Percentiles rank a stretch among this genome's conserved stretches.
Conservation (phyloP, 129 eudicot species). For the Chrysanthemum seticuspe region DNA sequence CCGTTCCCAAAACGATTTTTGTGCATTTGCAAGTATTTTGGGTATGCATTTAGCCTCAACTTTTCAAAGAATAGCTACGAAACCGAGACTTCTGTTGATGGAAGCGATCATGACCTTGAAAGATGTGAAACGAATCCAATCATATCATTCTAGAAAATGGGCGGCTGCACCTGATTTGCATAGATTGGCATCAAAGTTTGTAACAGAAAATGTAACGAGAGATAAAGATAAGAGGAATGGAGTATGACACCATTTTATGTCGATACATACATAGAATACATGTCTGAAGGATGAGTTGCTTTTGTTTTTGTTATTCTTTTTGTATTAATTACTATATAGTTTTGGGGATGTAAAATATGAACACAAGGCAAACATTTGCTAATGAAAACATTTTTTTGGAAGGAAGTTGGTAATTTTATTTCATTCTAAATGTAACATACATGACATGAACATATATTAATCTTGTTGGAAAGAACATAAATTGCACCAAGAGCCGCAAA, state of each 20-base stretch:
- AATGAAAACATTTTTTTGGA: too few relatives aligned
- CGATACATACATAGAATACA: constrained; percentile 16
- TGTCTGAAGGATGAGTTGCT: not conserved
- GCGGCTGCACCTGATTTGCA: constrained; percentile 28
- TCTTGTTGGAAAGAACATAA: too few relatives aligned
- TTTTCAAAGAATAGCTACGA: constrained; percentile 35
- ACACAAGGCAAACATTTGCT: too few relatives aligned
- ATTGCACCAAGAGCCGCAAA: too few relatives aligned
- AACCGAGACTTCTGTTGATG: constrained; percentile 33
- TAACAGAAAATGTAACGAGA: constrained; percentile 20
- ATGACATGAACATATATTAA: too few relatives aligned
- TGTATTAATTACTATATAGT: too few relatives aligned
- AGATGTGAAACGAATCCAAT: constrained; percentile 33
- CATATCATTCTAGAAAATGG: constrained; percentile 35
- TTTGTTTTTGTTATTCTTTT: too few relatives aligned
- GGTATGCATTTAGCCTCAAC: constrained; percentile 30
- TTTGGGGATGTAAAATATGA: too few relatives aligned
- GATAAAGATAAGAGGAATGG: constrained; percentile 23
- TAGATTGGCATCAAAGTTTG: constrained; percentile 40
- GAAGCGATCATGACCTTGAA: constrained; percentile 36
- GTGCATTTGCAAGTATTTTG: constrained; percentile 36
- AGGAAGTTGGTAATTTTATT: too few relatives aligned
- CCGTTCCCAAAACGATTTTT: constrained; percentile 36
- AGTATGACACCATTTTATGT: constrained; percentile 8
- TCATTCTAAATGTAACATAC: too few relatives aligned